A percentile compares a stretch with the other conserved stretches of the same genome.
phyloP scores from a whole-genome alignment of 2,329 filamentous ascomycete genomes.

The Alternaria tenuissima region DNA sequence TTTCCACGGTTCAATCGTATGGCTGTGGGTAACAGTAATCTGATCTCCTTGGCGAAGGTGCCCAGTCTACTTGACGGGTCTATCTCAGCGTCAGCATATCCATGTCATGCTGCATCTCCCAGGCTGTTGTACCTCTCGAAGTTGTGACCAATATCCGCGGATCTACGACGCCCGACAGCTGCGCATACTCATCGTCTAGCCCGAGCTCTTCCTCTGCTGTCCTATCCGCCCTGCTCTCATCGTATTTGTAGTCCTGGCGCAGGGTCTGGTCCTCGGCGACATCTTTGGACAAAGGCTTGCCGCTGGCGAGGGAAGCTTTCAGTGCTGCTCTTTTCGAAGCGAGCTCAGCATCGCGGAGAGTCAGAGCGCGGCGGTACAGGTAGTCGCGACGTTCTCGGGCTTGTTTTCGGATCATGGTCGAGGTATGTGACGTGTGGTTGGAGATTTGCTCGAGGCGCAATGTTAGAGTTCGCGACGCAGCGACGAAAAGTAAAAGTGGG shows the following conservation, averaged over 20 bases:
- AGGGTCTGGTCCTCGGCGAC: conserved; percentile 88
- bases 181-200: conserved; percentile 87
- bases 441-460: not conserved
- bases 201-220: conserved; percentile 74
- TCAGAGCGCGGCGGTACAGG: conserved; percentile 80
- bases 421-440: not conserved
- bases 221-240: conserved; percentile 78
- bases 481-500: conserved; percentile 17
- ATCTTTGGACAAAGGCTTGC: conserved; percentile 80
- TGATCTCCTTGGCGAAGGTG: conserved; percentile 93
- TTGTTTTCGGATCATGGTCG: conserved; percentile 58
- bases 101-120: accelerated
- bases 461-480: conserved; percentile 8
- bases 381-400: conserved; percentile 84
- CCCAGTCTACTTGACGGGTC: conserved; percentile 64
- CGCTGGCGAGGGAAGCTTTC: conserved; percentile 84
- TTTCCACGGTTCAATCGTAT: conserved; percentile 93
- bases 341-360: conserved; percentile 82
- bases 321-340: conserved; percentile 89
- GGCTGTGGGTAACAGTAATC: conserved; percentile 81
- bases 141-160: conserved; percentile 91
- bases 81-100: not conserved
- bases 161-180: conserved; percentile 90
- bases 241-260: conserved; percentile 90
- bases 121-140: conserved; percentile 67